A percentile compares a stretch with the other conserved stretches of the same genome.
Evolutionary conservation across 257 asterid species (phyloP).

Genomic region (Hygrophila difformis): DNA sequence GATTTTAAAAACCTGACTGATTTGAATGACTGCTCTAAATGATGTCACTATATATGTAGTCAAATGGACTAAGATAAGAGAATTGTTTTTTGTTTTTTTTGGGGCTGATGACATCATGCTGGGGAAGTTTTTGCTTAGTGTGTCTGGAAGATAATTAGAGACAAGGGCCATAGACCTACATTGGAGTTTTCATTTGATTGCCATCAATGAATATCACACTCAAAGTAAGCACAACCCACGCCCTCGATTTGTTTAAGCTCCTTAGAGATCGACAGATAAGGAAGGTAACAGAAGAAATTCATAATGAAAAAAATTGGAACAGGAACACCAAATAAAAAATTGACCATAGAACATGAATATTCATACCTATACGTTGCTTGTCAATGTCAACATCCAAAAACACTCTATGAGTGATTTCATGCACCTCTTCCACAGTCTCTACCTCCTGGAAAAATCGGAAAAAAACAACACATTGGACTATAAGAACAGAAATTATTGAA

Average conservation of each 20-base stretch:
- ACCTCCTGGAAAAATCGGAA: constrained; percentile 31
- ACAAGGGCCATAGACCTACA: background rate
- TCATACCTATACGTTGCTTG: constrained; percentile 69
- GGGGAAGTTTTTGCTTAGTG: too few relatives aligned
- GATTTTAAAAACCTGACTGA: too few relatives aligned
- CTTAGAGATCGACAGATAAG: background rate
- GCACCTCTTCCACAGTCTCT: constrained; percentile 49
- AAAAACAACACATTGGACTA: background rate
- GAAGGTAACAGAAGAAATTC: background rate
- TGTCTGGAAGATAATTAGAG: too few relatives aligned
- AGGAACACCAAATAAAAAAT: background rate
- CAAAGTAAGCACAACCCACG: too few relatives aligned
- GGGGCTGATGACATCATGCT: too few relatives aligned
- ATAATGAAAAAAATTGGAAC: background rate
- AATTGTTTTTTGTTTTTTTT: too few relatives aligned
- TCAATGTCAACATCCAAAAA: constrained; percentile 95
- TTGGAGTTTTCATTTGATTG: too few relatives aligned
- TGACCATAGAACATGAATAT: background rate
- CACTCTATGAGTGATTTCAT: constrained; percentile 77
- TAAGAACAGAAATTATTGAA: background rate
- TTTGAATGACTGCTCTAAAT: too few relatives aligned
- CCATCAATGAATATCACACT: too few relatives aligned
- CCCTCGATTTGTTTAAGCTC: background rate
- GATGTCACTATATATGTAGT: too few relatives aligned
- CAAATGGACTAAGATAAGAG: too few relatives aligned